Conservation (phyloP, 139 green algal genomes). For the Chlorella vulgaris region DNA sequence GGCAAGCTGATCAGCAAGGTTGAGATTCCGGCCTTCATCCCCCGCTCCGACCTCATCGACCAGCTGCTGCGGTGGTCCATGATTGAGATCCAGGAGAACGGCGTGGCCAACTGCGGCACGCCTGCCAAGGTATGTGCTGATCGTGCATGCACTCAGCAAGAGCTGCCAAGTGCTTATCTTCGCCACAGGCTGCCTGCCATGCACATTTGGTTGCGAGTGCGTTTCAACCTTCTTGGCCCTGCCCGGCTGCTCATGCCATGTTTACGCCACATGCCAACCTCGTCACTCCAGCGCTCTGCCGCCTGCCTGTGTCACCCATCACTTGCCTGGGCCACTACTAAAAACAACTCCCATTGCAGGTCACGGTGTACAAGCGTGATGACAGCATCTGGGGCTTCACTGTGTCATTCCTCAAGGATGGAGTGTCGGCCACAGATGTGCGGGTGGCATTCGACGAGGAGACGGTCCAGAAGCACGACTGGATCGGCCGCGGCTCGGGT, state of each 20-base stretch:
- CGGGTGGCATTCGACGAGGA: slow-evolving; percentile 77
- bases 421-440: slow-evolving; percentile 60
- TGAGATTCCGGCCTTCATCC: slow-evolving; percentile 87
- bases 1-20: slow-evolving; percentile 75
- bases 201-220: too few species aligned
- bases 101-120: slow-evolving; percentile 70
- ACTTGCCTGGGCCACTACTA: too few species aligned
- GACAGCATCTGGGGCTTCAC: slow-evolving; percentile 69
- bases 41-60: slow-evolving; percentile 80
- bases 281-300: too few species aligned
- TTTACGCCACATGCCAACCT: too few species aligned
- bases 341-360: slow-evolving; percentile 9
- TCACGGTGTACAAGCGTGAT: slow-evolving; percentile 33
- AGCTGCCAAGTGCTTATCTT: too few species aligned
- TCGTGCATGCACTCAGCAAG: not conserved
- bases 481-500: slow-evolving; percentile 69
- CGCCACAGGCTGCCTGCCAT: too few species aligned
- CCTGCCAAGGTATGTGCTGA: slow-evolving; percentile 34
- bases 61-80: slow-evolving; percentile 77
- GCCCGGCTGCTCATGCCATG: too few species aligned
- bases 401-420: slow-evolving; percentile 75
- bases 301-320: not conserved
- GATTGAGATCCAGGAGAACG: slow-evolving; percentile 71
- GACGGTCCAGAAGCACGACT: slow-evolving; percentile 70
- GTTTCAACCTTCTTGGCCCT: too few species aligned